phyloP scores from a whole-genome alignment of 441 rosid species.

The Gossypium schwendimanii region DNA sequence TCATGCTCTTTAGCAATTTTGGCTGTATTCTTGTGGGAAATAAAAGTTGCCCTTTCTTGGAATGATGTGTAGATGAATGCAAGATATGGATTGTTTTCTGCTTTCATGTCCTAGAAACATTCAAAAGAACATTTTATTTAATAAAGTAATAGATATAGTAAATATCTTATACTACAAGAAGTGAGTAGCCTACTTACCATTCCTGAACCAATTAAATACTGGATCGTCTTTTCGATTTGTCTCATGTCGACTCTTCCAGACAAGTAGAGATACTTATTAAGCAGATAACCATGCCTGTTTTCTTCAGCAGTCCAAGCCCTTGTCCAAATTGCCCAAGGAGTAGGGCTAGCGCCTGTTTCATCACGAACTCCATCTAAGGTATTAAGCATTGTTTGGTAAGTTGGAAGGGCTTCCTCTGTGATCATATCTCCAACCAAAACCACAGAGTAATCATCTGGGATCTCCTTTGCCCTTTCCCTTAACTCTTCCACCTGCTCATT shows the following conservation, averaged over 20 bases:
- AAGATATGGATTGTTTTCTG: conserved; percentile 80
- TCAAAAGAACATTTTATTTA: not conserved
- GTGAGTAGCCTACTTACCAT: not conserved
- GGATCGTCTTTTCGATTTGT: not conserved
- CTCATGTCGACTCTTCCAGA: not conserved
- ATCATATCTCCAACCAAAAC: not conserved
- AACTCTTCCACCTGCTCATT: not conserved
- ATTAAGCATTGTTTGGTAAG: not conserved
- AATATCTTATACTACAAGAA: not conserved
- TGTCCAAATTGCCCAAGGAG: not conserved
- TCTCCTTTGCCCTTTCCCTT: not conserved
- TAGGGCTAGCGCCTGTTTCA: not conserved
- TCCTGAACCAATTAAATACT: not conserved
- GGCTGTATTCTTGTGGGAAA: conserved; percentile 90
- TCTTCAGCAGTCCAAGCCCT: not conserved
- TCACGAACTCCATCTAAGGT: not conserved
- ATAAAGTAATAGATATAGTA: not conserved
- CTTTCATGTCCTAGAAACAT: conserved; percentile 51
- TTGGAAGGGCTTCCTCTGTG: not conserved
- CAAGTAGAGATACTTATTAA: not conserved
- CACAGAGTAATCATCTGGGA: not conserved
- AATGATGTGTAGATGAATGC: conserved; percentile 84
- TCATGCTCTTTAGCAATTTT: conserved; percentile 75
- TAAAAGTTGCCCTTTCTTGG: conserved; percentile 89
- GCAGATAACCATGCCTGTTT: not conserved